Base-by-base conservation (phyloP, 495 filamentous ascomycete genomes). In the Tuber borchii region DNA sequence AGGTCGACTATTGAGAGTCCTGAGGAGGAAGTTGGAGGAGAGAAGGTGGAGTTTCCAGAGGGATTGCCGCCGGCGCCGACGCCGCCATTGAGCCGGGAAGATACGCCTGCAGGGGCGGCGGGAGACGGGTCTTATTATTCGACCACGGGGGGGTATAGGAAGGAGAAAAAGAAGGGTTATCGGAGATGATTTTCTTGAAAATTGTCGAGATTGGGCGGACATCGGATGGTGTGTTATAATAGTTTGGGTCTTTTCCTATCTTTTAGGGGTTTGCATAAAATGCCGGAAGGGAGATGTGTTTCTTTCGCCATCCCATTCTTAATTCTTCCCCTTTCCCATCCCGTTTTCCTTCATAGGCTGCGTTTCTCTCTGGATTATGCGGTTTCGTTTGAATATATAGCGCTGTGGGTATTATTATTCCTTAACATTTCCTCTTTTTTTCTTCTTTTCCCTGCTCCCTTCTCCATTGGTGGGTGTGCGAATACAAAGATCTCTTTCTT, bases 1-100 rank as follows among this genome's bases (percentile, higher is more conserved):
- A 65, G 70, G 19, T 70, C 70, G 22, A 75, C 72, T 37, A 40
- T 75, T 22, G 61, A 46, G 14, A 71, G 70, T 12, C 42, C 70
- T 6, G 73, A 40, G 46, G 70, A 42, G 10, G 76, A 69, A 16
- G 45, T 43, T 10, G 73, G 42, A 44, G 70, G 42, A 9, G 76
- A 69, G 31, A 75, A 73, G 56, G 77, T 40, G 43, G 78, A 75
- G 31, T 74, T 79, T 37, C 77, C 77, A 17, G 70, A 44, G 19
- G 77, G 45, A 19, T 77, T 77, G 17, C 78, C 78, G 22, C 78
- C 78, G 5, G 78, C 78, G 2, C 78, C 78, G 40, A 79, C 78
- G 20, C 78, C 78, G 19, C 78, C 78, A 14, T 72, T 79, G 45
- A 77, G n/a, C 31, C 74, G 78, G 37, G 78, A 79, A 43, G 76